Percentiles rank a stretch among this genome's conserved stretches.
These are phyloP conservation scores for Bipolaris gigantea DNA, from an alignment of 2,329 filamentous ascomycete species.

Conservation along the genomic window DNA sequence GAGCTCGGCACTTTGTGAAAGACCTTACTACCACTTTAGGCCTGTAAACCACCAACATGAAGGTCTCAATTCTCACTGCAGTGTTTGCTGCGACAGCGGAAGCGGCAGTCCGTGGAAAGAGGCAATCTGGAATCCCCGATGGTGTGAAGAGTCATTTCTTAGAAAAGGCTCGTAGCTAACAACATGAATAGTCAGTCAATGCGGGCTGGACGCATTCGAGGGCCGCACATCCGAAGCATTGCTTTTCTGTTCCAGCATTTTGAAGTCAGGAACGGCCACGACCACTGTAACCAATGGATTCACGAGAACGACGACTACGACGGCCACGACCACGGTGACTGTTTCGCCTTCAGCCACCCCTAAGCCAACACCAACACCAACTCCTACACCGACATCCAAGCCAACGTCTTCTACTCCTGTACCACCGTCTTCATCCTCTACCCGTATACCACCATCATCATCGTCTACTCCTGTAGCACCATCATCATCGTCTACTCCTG, in stretches of 20 bases:
- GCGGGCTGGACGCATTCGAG: conserved; percentile 36
- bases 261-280: conserved; percentile 33
- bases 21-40: background rate
- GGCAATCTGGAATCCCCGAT: conserved; percentile 28
- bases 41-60: conserved; percentile 25
- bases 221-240: conserved; percentile 36
- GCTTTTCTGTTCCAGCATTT: conserved; percentile 35
- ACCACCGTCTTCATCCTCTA: background rate
- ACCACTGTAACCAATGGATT: conserved; percentile 24
- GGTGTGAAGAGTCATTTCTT: conserved; percentile 17
- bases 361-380: conserved; percentile 13
- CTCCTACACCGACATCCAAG: conserved; percentile 18
- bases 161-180: conserved; percentile 1
- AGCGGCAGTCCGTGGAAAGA: conserved; percentile 25
- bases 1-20: conserved; percentile 2
- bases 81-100: conserved; percentile 28
- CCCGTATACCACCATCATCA: background rate
- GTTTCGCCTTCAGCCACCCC: conserved; percentile 21
- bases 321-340: conserved; percentile 27
- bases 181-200: conserved; percentile 21
- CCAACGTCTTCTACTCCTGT: conserved; percentile 5
- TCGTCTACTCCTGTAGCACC: background rate
- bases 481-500: background rate
- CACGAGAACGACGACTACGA: conserved; percentile 26
- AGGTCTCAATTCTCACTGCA: conserved; percentile 22